Percentiles rank a stretch among this genome's conserved stretches.
These are phyloP conservation scores for Tritrichomonas musculus DNA, from an alignment of 208 protist genomes.

Conservation along the genomic window DNA sequence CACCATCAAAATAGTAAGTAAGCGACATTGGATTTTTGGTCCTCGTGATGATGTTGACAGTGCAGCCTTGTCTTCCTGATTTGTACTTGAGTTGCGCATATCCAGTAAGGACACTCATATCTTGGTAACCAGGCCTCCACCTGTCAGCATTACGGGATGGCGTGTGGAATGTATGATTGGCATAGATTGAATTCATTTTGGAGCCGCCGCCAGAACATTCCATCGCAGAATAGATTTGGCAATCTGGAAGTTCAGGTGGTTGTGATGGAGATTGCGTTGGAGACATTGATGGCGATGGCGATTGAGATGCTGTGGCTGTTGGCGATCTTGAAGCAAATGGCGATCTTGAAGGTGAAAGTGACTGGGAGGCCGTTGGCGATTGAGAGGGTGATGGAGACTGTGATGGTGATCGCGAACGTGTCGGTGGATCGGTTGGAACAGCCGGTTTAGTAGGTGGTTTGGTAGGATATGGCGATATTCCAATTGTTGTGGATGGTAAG, in stretches of 20 bases:
- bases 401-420: too few species aligned
- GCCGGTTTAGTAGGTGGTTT: too few species aligned
- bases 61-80: constrained; percentile 34
- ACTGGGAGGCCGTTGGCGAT: too few species aligned
- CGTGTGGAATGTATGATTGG: constrained; percentile 36
- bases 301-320: too few species aligned
- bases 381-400: too few species aligned
- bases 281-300: too few species aligned
- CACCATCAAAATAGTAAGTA: constrained; percentile 50
- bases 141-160: constrained; percentile 1
- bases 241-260: background rate
- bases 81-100: constrained; percentile 49
- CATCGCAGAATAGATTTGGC: background rate
- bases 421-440: too few species aligned
- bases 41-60: constrained; percentile 31
- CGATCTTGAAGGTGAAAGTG: too few species aligned
- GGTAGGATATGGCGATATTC: too few species aligned
- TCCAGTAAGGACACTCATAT: constrained; percentile 40
- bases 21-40: background rate
- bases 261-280: too few species aligned
- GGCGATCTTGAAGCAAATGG: too few species aligned
- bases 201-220: background rate
- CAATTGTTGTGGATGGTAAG: too few species aligned
- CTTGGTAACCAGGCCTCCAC: constrained; percentile 45
- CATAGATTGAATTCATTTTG: background rate